phyloP scores from a whole-genome alignment of 2,329 filamentous ascomycete genomes.

The Colletotrichum zoysiae region DNA sequence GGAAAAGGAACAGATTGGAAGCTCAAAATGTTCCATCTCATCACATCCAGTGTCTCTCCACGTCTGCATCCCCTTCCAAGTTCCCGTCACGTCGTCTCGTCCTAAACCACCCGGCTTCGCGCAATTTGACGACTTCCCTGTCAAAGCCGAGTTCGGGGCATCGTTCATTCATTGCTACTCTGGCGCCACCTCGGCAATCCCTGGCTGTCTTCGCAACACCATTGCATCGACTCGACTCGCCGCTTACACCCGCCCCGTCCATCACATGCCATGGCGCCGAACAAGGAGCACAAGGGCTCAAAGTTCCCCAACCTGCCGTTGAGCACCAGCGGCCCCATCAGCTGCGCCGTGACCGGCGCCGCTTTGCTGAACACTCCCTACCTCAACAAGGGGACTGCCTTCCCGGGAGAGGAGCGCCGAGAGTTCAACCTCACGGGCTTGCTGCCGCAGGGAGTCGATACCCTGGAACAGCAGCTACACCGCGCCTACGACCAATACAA shows the following conservation, averaged over 20 bases:
- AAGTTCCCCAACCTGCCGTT: conserved; percentile 51
- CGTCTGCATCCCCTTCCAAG: background rate
- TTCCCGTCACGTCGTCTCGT: background rate
- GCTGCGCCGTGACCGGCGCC: conserved; percentile 53
- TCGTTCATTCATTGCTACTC: too few relatives aligned
- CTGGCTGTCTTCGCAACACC: background rate
- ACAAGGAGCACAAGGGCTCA: conserved; percentile 34
- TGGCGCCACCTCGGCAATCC: background rate
- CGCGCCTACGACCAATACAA: conserved; percentile 86
- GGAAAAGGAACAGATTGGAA: background rate
- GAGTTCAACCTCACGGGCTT: conserved; percentile 79
- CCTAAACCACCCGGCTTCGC: background rate
- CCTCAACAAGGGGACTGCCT: conserved; percentile 87
- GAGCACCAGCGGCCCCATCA: conserved; percentile 52
- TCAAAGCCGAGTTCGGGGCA: background rate
- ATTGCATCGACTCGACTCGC: background rate
- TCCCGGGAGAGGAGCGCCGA: conserved; percentile 75
- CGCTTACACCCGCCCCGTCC: background rate
- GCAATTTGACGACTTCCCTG: too few relatives aligned
- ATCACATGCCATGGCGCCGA: background rate
- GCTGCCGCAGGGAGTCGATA: conserved; percentile 79
- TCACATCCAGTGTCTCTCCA: background rate
- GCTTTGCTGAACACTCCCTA: conserved; percentile 53
- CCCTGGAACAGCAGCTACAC: conserved; percentile 79
- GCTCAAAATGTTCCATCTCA: background rate